Percentiles rank a stretch among this genome's conserved stretches.
Conservation (phyloP, 257 asterid species). For the Solanum tacnaense region DNA sequence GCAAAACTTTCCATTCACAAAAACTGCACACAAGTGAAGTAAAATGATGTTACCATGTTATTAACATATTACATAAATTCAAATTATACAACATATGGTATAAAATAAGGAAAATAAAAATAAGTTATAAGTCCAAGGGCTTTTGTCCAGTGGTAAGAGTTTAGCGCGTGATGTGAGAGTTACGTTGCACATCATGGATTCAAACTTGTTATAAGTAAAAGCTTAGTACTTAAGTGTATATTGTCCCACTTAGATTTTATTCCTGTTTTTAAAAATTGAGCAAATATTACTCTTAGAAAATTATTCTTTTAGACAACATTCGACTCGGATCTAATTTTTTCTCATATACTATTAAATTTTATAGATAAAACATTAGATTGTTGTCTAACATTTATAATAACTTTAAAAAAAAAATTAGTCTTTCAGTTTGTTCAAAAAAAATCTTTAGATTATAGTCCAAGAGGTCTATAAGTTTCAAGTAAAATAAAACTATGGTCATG, state of each 20-base stretch:
- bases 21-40: background rate
- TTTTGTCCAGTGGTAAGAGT: background rate
- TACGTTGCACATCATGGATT: background rate
- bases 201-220: background rate
- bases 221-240: background rate
- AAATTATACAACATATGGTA: background rate
- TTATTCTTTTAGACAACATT: background rate
- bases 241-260: background rate
- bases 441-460: rapidly evolving
- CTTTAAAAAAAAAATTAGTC: background rate
- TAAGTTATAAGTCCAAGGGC: background rate
- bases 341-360: background rate
- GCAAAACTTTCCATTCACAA: background rate
- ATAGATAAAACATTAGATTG: background rate
- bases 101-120: background rate
- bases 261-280: no score
- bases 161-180: background rate
- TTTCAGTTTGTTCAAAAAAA: background rate
- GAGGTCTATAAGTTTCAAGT: background rate
- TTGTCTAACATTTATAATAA: background rate
- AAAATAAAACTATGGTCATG: background rate
- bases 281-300: no score
- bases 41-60: background rate
- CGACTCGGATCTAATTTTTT: background rate
- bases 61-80: background rate